Conservation (phyloP, 2,329 filamentous ascomycete species). For the Elsinoe australis region DNA sequence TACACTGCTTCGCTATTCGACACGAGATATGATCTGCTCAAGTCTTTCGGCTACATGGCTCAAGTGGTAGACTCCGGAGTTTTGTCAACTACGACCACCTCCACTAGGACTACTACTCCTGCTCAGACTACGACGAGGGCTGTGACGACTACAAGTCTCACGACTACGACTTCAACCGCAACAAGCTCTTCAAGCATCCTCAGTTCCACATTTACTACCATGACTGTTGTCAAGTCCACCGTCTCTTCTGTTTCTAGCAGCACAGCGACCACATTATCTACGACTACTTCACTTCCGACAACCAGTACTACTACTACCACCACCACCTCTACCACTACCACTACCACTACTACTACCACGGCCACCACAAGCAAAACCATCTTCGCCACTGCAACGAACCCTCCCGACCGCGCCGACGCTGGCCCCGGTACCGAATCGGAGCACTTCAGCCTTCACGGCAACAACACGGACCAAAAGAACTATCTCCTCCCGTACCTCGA, state of each 20-base stretch:
- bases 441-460: slow-evolving; percentile 30
- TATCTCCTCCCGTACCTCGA: slow-evolving; percentile 37
- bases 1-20: not conserved
- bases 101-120: too few species aligned
- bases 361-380: not conserved
- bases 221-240: not conserved
- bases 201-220: too few species aligned
- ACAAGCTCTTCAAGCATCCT: too few species aligned
- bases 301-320: not conserved
- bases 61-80: slow-evolving; percentile 16
- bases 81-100: too few species aligned
- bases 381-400: not conserved
- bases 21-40: slow-evolving; percentile 13
- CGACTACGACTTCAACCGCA: too few species aligned
- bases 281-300: not conserved
- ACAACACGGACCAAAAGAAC: slow-evolving; percentile 26
- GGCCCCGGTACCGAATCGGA: not conserved
- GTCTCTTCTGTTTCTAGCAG: not conserved
- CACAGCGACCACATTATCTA: not conserved
- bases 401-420: not conserved
- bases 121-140: too few species aligned
- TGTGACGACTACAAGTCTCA: too few species aligned
- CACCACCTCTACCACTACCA: not conserved
- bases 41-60: slow-evolving; percentile 18
- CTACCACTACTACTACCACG: not conserved